These are phyloP conservation scores for Porphyra umbilicalis DNA, from an alignment of 31 red algal genomes.

Conservation along the genomic window DNA sequence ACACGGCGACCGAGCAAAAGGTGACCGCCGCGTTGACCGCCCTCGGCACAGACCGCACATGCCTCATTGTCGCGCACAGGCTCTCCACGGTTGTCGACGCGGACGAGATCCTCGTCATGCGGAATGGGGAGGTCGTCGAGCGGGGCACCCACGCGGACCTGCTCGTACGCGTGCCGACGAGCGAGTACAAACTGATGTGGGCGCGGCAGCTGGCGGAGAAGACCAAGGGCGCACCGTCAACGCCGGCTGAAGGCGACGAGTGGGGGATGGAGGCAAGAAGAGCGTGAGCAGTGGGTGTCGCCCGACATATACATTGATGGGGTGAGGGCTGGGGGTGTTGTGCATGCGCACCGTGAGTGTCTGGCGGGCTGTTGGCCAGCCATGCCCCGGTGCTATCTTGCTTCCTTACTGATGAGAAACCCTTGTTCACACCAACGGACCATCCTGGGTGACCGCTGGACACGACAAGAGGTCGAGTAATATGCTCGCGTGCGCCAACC, in stretches of 20 bases:
- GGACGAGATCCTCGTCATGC: conserved; percentile 82
- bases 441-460: no score
- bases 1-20: conserved; percentile 72
- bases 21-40: conserved; percentile 56
- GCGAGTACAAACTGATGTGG: neutral
- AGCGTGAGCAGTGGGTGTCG: neutral
- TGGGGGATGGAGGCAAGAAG: neutral
- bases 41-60: conserved; percentile 52
- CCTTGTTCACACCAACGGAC: no score
- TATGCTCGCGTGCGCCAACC: no score
- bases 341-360: no score
- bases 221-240: neutral
- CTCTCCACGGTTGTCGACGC: conserved; percentile 82
- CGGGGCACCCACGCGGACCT: conserved; percentile 63
- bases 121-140: conserved; percentile 56
- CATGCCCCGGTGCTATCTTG: no score
- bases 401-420: no score
- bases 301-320: no score
- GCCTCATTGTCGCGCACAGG: conserved; percentile 69
- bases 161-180: neutral
- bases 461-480: no score
- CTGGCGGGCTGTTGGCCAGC: no score
- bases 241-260: neutral
- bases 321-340: no score
- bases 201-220: neutral